Evolutionary conservation across 2,329 filamentous ascomycete species (phyloP), one percentile per base, ranked within the genome.

Genomic region (Ceratocystis diversiconidia): DNA sequence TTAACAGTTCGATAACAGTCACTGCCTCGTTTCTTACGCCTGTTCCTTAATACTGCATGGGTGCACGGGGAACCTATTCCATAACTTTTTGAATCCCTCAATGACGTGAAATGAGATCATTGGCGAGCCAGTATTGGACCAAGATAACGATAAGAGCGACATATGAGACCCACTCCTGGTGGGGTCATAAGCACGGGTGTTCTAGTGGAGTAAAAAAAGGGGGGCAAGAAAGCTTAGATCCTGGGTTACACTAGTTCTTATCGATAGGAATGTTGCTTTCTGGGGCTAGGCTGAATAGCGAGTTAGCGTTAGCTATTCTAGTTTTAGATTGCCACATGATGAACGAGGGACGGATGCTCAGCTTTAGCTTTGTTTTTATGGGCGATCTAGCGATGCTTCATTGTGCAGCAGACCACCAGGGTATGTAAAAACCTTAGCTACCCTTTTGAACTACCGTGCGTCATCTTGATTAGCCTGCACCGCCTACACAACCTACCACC

Each of bases 21-120:
- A 41, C 36, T 41, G 36, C 36, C 32, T 36, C 36, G 36, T 41
- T 41, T 41, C 36, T 5, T 41, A 41, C 12, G 10, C 36, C 36
- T 41, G 36, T 41, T 41, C 36, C 36, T 41, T 41, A 41, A 41
- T 41, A 52, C 48, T 25, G 48, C 48, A 52, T 52, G 12, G 48
- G 28, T 36, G 55, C 55, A 59, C 28, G 28, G 55, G 55, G 55
- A 36, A 30, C 8, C 7, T 8, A 10, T 41, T 41, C 36, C 36
- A 41, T 41, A 41, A 41, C 36, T 41, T 41, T 12, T 41, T 4
- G 55, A 30, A 36, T 32, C n/a, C 28, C 28, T 59, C 15, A 59
- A 59, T 59, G 55, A 59, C 55, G 55, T 59, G 55, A 59, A 59
- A 59, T 59, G 55, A 59, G 55, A 59, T 59, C 55, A 59, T 59